Evolutionary conservation across 768 basidiomycete species (phyloP).

Genomic region (Leucosporidium creatinivorum): DNA sequence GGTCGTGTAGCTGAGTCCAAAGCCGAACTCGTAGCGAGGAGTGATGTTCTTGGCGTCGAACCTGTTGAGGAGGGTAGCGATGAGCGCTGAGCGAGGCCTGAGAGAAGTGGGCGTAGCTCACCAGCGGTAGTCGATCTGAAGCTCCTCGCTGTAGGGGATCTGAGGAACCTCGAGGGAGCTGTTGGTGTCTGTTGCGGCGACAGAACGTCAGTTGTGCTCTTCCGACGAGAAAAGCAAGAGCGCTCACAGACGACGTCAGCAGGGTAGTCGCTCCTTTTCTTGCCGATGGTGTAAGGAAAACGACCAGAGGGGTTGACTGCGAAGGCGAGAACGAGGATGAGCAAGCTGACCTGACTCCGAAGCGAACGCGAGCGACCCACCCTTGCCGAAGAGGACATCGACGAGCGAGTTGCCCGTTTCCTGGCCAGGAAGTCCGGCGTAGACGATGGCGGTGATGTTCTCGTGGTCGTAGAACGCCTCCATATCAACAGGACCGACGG

Average conservation of each 20-base stretch:
- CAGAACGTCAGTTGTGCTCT: no score
- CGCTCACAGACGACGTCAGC: conserved; percentile 44
- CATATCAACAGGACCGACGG: conserved; percentile 50
- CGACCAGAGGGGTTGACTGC: conserved; percentile 64
- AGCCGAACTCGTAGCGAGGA: conserved; percentile 66
- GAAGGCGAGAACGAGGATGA: background rate
- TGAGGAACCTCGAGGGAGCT: conserved; percentile 43
- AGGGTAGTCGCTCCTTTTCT: conserved; percentile 54
- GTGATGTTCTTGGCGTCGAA: conserved; percentile 37
- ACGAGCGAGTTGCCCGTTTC: conserved; percentile 66
- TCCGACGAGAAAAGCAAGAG: no score
- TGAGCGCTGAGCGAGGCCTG: background rate
- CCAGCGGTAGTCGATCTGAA: conserved; percentile 58
- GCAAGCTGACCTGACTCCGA: background rate
- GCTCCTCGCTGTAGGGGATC: conserved; percentile 61
- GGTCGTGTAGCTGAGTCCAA: conserved; percentile 74
- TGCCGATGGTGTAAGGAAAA: conserved; percentile 69
- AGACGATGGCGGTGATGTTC: conserved; percentile 23
- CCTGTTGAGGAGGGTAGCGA: background rate
- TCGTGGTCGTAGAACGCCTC: conserved; percentile 26
- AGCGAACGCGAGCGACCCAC: background rate
- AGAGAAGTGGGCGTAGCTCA: conserved; percentile 10
- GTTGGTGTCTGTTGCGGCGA: background rate
- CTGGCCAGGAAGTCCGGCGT: conserved; percentile 35
- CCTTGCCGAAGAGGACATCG: conserved; percentile 59